These are phyloP conservation scores for Mycena filopes DNA, from an alignment of 768 basidiomycete genomes.

Conservation along the genomic window DNA sequence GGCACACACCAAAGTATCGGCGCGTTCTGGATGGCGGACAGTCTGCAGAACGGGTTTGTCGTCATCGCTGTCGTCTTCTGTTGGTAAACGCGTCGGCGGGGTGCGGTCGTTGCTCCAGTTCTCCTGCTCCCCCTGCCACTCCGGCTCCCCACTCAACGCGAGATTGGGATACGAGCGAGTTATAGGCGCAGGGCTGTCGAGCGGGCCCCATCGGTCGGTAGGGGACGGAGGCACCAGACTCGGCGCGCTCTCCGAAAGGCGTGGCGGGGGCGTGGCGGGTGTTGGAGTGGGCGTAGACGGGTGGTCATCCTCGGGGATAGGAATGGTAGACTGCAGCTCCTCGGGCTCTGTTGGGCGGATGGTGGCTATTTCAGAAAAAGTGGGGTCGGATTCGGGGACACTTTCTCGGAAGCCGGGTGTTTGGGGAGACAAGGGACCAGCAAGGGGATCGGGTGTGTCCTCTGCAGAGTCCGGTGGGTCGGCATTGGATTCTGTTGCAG, in stretches of 20 bases:
- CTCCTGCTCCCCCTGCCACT: conserved; percentile 65
- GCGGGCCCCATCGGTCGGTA: conserved; percentile 23
- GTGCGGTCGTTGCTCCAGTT: conserved; percentile 50
- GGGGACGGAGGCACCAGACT: conserved; percentile 16
- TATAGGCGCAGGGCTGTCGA: conserved; percentile 29
- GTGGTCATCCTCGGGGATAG: conserved; percentile 32
- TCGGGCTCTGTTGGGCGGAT: conserved; percentile 51
- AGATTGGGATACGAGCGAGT: conserved; percentile 43
- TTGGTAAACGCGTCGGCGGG: conserved; percentile 32
- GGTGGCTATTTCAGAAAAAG: conserved; percentile 56
- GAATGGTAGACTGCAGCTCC: conserved; percentile 41
- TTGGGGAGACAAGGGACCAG: conserved; percentile 29
- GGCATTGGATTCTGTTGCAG: conserved; percentile 41
- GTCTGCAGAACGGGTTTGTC: conserved; percentile 73
- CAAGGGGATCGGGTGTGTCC: conserved; percentile 36
- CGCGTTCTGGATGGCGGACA: conserved; percentile 33
- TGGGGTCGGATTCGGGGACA: conserved; percentile 41
- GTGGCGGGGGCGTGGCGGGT: conserved; percentile 43
- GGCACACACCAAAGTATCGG: conserved; percentile 26
- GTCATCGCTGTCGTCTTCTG: conserved; percentile 73
- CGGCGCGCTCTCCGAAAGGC: conserved; percentile 33
- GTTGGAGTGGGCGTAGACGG: conserved; percentile 25
- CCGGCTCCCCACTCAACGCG: conserved; percentile 59
- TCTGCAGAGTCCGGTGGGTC: conserved; percentile 57
- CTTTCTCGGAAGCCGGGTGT: conserved; percentile 69